Evolutionary conservation across 139 green algal genomes (phyloP), one percentile per base, ranked within the genome.

Genomic region (Coelastrella sp.): DNA sequence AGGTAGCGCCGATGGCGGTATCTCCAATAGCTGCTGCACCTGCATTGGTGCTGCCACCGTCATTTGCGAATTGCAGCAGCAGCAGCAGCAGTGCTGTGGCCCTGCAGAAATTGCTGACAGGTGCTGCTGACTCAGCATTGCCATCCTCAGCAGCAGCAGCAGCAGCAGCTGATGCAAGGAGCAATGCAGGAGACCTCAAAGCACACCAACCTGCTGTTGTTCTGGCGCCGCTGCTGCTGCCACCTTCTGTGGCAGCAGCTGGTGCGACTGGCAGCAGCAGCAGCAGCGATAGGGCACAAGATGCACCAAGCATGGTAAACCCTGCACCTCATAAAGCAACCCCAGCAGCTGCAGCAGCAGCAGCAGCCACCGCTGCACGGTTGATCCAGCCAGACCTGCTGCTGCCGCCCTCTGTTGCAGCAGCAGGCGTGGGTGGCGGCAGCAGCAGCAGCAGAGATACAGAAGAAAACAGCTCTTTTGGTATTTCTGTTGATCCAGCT

Each of bases 111-210:
- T 47, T 1, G 66, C 3, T 66, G 68, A 89, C 71, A 32, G 14
- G 13, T 77, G 71, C 14, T 32, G 71, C 13, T 10, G 17, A 11
- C 7, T 10, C 8, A 13, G 61, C 8, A 22, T 23, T 10, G 57
- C 19, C 59, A 89, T 22, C 47, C 64, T 7, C 22, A 56, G 83
- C 20, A 68, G 32, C 66, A 82, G 66, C 23, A 82, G 68, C 47
- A 80, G 68, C 56, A 89, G 84, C 56, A 89, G 84, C 66, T 57
- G 81, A 11, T 75, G 57, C 58, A 87, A 71, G 61, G 8, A n/a
- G 23, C 57, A 19, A 10, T 16, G 7, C 58, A 3, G 59, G 11
- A 87, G 81, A 61, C 14, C 19, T 84, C 54, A 11, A 13, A 77
- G 56, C 59, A 90, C 64, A 71, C 10, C 61, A 71, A 10, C 61